Evolutionary conservation across 306 rosid species (phyloP).

Genomic region (Ormosia semicastrata): DNA sequence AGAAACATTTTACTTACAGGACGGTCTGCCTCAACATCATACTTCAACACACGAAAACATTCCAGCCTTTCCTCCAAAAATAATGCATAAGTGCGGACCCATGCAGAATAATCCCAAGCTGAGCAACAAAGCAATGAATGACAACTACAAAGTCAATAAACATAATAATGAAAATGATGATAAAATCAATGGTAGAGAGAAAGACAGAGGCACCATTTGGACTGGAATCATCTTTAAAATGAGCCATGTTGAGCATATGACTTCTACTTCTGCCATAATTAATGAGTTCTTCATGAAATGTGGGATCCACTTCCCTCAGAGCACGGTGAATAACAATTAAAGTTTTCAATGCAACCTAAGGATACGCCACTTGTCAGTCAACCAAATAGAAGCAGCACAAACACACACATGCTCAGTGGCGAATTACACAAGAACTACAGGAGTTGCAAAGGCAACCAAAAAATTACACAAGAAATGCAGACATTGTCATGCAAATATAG

Average conservation of each 20-base stretch:
- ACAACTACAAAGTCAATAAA: slow-evolving; percentile 10
- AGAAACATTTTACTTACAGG: slow-evolving; percentile 58
- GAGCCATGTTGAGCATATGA: slow-evolving; percentile 98
- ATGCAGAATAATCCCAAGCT: slow-evolving; percentile 98
- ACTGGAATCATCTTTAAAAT: slow-evolving; percentile 98
- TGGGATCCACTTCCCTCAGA: slow-evolving; percentile 96
- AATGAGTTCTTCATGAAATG: slow-evolving; percentile 94
- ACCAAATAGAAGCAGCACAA: slow-evolving; percentile 16
- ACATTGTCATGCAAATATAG: neutral
- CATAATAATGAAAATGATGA: neutral
- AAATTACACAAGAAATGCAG: neutral
- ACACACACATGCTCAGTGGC: neutral
- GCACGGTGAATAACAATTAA: slow-evolving; percentile 96
- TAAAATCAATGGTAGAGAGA: slow-evolving; percentile 8
- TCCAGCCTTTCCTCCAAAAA: slow-evolving; percentile 99
- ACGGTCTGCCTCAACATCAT: slow-evolving; percentile 87
- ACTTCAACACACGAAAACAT: slow-evolving; percentile 93
- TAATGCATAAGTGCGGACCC: slow-evolving; percentile 96
- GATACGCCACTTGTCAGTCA: slow-evolving; percentile 31
- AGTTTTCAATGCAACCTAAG: slow-evolving; percentile 93
- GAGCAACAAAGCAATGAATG: slow-evolving; percentile 33
- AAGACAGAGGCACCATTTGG: slow-evolving; percentile 68
- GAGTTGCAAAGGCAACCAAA: neutral
- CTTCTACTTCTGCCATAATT: slow-evolving; percentile 96
- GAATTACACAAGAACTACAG: neutral